phyloP scores from a whole-genome alignment of 441 rosid species.

The Flueggea neowawraea region DNA sequence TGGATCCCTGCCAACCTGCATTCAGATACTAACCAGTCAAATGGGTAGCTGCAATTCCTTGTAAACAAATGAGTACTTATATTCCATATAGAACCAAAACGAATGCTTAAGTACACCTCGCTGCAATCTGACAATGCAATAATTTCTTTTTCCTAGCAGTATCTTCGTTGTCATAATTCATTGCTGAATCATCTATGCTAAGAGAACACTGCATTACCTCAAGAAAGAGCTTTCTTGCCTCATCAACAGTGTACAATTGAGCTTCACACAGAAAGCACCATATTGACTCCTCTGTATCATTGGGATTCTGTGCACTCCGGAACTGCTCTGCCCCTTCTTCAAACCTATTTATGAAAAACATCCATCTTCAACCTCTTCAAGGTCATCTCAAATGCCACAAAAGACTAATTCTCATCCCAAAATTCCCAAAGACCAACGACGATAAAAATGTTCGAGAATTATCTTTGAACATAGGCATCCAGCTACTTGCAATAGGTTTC shows the following conservation, averaged over 20 bases:
- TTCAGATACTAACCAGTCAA: constrained; percentile 6
- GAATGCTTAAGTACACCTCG: too few relatives aligned
- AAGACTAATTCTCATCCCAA: too few relatives aligned
- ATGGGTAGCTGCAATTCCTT: background rate
- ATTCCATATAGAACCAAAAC: too few relatives aligned
- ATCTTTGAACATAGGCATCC: too few relatives aligned
- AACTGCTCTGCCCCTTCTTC: constrained; percentile 26
- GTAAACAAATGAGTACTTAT: background rate
- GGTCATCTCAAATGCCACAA: too few relatives aligned
- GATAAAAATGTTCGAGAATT: too few relatives aligned
- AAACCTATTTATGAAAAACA: constrained; percentile 14
- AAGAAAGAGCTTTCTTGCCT: constrained; percentile 64
- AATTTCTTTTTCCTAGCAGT: background rate
- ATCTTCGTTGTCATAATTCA: too few relatives aligned
- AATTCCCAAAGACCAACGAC: too few relatives aligned
- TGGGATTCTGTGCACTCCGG: constrained; percentile 71
- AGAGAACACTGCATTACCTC: constrained; percentile 37
- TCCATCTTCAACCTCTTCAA: too few relatives aligned
- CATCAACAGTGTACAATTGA: constrained; percentile 54
- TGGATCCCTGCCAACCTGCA: constrained; percentile 88
- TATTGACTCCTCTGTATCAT: constrained; percentile 93
- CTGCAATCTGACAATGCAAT: background rate
- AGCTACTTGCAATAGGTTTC: too few relatives aligned
- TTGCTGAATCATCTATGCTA: too few relatives aligned
- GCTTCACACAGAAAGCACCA: constrained; percentile 96